Evolutionary conservation across 2,329 filamentous ascomycete genomes (phyloP), one percentile per base, ranked within the genome.

Genomic region (Fusarium miscanthi): DNA sequence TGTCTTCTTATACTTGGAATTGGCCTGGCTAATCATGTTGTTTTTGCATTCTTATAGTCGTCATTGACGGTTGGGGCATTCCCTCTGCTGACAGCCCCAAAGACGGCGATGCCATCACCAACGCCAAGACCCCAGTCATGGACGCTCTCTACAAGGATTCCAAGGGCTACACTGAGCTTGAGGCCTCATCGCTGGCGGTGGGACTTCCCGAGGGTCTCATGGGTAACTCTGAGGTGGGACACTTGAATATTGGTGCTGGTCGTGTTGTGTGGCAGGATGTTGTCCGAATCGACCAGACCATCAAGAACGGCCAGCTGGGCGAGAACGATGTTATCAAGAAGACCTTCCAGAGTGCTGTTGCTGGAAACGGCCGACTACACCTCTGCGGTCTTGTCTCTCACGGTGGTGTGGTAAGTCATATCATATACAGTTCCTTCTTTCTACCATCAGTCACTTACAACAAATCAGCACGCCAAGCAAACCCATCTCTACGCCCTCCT

Each of bases 51-150:
- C 82, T 56, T 81, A 81, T 80, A 94, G 93, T 99, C 89, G 96
- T 98, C 85, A 99, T 99, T 87, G 96, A 99, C 86, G 96, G 96
- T 80, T 99, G 96, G 96, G 96, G 96, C 81, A 90, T 98, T 79
- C 90, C 95, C 78, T 90, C 90, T 73, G 91, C 92, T 75, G 85
- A 91, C 66, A 97, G 94, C 63, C 93, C 93, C 78, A 93, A 93
- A 79, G 84, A 97, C 84, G 95, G 96, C 83, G 95, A 99, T 86
- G 96, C 96, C 80, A 98, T 99, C 82, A 91, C 95, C 77, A 93
- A 93, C 73, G 96, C 95, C 77, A 88, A 97, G 75, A 98, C 96
- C 64, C 96, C 96, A 51, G 90, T 92, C 82, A 99, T 99, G 96
- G 95, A 98, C 83, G 90, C 90, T 69, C 95, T 99, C 82, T 93